Evolutionary conservation across 2,329 filamentous ascomycete species (phyloP), one percentile per base, ranked within the genome.

Genomic region (Penicillium sp.): DNA sequence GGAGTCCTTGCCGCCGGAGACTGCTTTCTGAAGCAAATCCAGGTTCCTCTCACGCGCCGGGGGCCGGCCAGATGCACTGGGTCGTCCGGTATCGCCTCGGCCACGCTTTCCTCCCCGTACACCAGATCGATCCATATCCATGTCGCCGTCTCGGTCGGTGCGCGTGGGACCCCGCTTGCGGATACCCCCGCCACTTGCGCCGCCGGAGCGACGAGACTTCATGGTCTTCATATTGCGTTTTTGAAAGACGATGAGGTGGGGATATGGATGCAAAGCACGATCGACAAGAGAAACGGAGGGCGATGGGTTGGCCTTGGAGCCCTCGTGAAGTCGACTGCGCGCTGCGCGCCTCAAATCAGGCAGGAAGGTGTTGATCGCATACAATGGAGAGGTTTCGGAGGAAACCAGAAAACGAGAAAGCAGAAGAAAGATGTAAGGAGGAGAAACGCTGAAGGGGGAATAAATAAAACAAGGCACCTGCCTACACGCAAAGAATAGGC

Each of bases 81-180:
- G 33, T n/a, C 66, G 65, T 28, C 61, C 61, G 35, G 63, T 51
- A 33, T 67, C 65, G 30, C 68, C 64, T 45, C 67, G 68, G 55
- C 64, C 67, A 46, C 68, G 68, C 48, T 66, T 71, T 28, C 67
- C 69, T 55, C 68, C 67, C 39, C 68, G 66, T 44, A 65, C 67
- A 28, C 73, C 64, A 31, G 71, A 65, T 45, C 69, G 69, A 63
- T 79, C 81, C 83, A 86, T 86, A 40, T 78, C 73, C 53, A 85
- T 66, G 65, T 86, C 83, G 30, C 83, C 83, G 74, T 86, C 83
- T 62, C 76, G 78, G 64, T 86, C 83, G 47, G 79, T 69, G 51
- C 77, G 73, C 44, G 69, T 65, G 18, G 70, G 63, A 44, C 70
- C 70, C 54, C 76, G 74, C 70, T 81, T 82, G 56, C 76, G 73